Percentiles rank a stretch among this genome's conserved stretches.
These are phyloP conservation scores for Tuber calosporum DNA, from an alignment of 495 filamentous ascomycete genomes.

Conservation along the genomic window DNA sequence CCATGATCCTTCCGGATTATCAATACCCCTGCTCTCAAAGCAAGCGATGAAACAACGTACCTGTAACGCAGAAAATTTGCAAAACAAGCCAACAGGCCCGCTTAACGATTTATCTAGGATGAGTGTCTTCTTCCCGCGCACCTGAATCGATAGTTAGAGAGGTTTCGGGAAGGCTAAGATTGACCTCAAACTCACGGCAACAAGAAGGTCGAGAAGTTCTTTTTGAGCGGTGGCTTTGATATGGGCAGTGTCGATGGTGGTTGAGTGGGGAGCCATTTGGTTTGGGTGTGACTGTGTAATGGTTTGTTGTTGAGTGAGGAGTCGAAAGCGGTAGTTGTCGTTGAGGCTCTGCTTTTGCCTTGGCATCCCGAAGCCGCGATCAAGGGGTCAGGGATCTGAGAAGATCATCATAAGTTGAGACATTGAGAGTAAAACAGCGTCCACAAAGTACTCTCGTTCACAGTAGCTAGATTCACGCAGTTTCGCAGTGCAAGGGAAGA, in stretches of 20 bases:
- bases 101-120: conserved; percentile 86
- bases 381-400: not conserved
- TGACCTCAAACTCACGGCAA: conserved; percentile 66
- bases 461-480: not conserved
- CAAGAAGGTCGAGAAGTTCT: conserved; percentile 76
- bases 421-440: not conserved
- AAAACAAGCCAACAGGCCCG: conserved; percentile 78
- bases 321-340: not conserved
- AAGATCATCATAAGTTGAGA: not conserved
- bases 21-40: conserved; percentile 17
- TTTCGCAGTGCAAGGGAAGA: not conserved
- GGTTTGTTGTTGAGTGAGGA: not conserved
- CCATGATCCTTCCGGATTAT: conserved; percentile 67
- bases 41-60: conserved; percentile 12
- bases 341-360: not conserved
- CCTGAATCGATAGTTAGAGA: conserved; percentile 51
- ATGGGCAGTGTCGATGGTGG: conserved; percentile 69
- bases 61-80: conserved; percentile 82
- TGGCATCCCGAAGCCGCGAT: not conserved
- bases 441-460: not conserved
- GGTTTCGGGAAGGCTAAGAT: conserved; percentile 29
- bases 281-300: conserved; percentile 1
- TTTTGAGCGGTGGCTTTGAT: conserved; percentile 75
- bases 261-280: conserved; percentile 51
- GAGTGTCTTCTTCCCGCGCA: conserved; percentile 96